Evolutionary conservation across 1,284 basidiomycete genomes (phyloP).

Genomic region (Naganishia sp.): DNA sequence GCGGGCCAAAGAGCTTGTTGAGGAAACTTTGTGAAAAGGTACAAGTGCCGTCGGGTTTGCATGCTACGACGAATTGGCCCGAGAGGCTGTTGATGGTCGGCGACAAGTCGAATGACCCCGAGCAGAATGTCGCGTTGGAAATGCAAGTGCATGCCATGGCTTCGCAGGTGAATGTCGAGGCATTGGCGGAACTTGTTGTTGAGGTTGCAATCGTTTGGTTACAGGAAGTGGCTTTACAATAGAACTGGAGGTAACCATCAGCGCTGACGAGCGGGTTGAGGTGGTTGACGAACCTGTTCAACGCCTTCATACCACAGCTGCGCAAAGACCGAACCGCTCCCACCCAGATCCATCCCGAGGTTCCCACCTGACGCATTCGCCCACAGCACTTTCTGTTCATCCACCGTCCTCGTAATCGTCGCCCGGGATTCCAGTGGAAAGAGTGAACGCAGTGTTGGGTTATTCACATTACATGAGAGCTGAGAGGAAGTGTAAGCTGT

Average conservation of each 20-base stretch:
- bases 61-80: constrained; percentile 62
- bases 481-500: constrained; percentile 43
- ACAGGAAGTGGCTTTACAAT: constrained; percentile 71
- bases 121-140: constrained; percentile 70
- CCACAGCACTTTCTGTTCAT: constrained; percentile 64
- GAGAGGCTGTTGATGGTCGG: constrained; percentile 58
- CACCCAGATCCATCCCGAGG: constrained; percentile 59
- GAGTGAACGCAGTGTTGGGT: constrained; percentile 72
- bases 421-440: constrained; percentile 69
- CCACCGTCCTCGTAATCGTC: constrained; percentile 70
- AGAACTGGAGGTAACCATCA: constrained; percentile 59
- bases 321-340: constrained; percentile 63
- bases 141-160: constrained; percentile 73
- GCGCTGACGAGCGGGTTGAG: background rate
- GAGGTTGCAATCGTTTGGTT: constrained; percentile 59
- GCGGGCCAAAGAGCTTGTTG: constrained; percentile 66
- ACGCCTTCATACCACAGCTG: constrained; percentile 80
- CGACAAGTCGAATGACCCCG: constrained; percentile 58
- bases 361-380: constrained; percentile 57
- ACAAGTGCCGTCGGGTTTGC: constrained; percentile 64
- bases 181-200: constrained; percentile 45
- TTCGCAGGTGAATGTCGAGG: constrained; percentile 65
- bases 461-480: constrained; percentile 58
- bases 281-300: constrained; percentile 58
- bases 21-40: constrained; percentile 72